Evolutionary conservation across 768 basidiomycete genomes (phyloP), one percentile per base, ranked within the genome.

Genomic region (Dendrothele bispora): DNA sequence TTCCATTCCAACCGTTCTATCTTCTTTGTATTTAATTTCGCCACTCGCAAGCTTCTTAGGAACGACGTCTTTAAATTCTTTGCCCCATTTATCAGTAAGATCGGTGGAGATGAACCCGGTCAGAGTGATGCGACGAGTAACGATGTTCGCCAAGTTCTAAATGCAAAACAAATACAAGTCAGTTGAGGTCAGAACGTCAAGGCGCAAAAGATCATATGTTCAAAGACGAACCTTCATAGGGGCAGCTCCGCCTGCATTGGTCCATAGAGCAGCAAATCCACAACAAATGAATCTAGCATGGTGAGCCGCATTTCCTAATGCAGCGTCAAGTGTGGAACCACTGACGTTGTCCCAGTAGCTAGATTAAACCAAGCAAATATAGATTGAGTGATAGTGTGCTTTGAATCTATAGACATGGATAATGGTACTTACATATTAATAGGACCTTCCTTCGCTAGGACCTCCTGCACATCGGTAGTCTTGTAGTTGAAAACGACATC

Each of bases 401-500:
- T n/a, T n/a, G n/a, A n/a, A n/a, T n/a, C n/a, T n/a, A n/a, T n/a
- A n/a, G 14, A 28, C 7, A 18, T 7, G 37, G 18, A 11, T 36
- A 15, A 24, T 10, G 15, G 34, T 5, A 22, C 70, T 25, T 50
- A 74, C 72, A 76, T 64, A 43, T 78, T 69, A 29, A 78, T 66
- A 7, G 73, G 72, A 0, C 84, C 84, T 52, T 87, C 74, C 50
- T 72, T 72, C 49, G 59, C 58, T 29, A 91, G 64, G 2, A 84
- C 68, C 7, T 83, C 77, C 1, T 55, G 56, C 0, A 78, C 80
- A 38, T 68, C 66, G 0, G 70, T 70, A 0, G 75, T 86, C 72
- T 90, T 86, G 67, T 86, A 88, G 61, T 89, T 87, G 69, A 87
- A 88, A 0, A 74, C 80, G 4, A 84, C 75, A 54, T 90, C 86